Percentiles rank a stretch among this genome's conserved stretches.
Conservation (phyloP, 768 basidiomycete genomes). For the Chalciporus sphaerocephalus region DNA sequence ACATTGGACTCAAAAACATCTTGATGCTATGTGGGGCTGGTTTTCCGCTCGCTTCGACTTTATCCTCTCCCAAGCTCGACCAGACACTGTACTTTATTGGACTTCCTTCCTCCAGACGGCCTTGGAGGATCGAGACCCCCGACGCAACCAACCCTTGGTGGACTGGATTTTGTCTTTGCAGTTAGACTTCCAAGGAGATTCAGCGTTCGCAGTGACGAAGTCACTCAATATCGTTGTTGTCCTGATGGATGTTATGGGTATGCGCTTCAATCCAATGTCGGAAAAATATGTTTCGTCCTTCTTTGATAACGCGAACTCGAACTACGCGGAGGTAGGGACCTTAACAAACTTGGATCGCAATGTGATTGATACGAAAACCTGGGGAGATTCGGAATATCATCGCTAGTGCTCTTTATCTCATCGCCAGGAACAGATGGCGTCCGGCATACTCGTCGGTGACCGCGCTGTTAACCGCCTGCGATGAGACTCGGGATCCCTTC, state of each 20-base stretch:
- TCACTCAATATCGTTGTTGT: constrained; percentile 62
- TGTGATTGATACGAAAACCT: constrained; percentile 3
- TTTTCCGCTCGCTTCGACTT: constrained; percentile 52
- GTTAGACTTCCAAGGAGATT: constrained; percentile 79
- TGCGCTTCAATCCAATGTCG: constrained; percentile 62
- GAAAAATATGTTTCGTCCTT: constrained; percentile 66
- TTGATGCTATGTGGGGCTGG: constrained; percentile 70
- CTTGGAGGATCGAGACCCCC: constrained; percentile 72
- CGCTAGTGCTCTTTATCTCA: constrained; percentile 57
- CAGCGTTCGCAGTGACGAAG: constrained; percentile 85
- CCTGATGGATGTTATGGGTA: constrained; percentile 60
- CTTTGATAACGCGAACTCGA: constrained; percentile 72
- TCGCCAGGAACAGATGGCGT: constrained; percentile 61
- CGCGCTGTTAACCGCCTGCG: constrained; percentile 55
- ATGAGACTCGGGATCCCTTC: constrained; percentile 51
- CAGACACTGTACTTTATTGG: constrained; percentile 80
- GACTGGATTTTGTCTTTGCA: constrained; percentile 75
- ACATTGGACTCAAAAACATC: constrained; percentile 65
- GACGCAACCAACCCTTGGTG: constrained; percentile 66
- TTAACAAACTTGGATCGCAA: neutral
- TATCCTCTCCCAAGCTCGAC: constrained; percentile 73
- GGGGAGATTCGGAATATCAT: constrained; percentile 64
- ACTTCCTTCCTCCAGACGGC: constrained; percentile 58
- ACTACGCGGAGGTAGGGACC: constrained; percentile 72
- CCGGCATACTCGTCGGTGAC: constrained; percentile 57